Percentiles rank a stretch among this genome's conserved stretches.
phyloP scores from a whole-genome alignment of 2,329 filamentous ascomycete species.

The Didymella arachidicola region DNA sequence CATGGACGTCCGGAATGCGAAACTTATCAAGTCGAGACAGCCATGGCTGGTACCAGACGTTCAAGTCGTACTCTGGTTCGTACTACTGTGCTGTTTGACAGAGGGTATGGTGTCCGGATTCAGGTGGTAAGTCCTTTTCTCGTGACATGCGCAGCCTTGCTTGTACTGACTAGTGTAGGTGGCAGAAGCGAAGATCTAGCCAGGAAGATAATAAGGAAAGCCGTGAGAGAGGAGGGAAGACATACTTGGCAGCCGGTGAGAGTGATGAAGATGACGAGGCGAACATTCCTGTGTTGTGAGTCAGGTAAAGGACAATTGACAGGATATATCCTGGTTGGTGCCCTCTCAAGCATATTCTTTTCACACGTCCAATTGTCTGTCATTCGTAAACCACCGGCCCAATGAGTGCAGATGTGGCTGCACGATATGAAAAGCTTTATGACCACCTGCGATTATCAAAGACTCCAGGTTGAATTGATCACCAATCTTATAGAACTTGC shows the following conservation, averaged over 20 bases:
- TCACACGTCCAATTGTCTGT: background rate
- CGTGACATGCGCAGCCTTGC: background rate
- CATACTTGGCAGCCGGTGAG: background rate
- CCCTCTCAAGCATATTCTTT: background rate
- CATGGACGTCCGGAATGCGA: background rate
- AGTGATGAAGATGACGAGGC: constrained; percentile 13
- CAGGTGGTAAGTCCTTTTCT: constrained; percentile 1
- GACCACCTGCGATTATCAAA: no score
- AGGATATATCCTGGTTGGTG: no score
- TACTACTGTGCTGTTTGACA: constrained; percentile 9
- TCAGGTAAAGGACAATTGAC: background rate
- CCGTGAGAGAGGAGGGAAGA: background rate
- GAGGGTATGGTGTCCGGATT: constrained; percentile 2
- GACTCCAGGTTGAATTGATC: no score
- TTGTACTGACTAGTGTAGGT: constrained; percentile 4
- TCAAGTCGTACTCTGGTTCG: constrained; percentile 10
- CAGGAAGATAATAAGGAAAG: background rate
- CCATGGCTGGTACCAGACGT: constrained; percentile 9
- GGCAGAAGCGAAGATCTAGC: background rate
- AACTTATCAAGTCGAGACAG: no score
- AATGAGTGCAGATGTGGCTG: no score
- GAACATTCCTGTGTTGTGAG: constrained; percentile 11
- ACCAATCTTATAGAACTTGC: no score
- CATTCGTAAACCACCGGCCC: no score
- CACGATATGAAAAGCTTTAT: no score